Percentiles rank a stretch among this genome's conserved stretches.
These are phyloP conservation scores for Hypomyces rosellus DNA, from an alignment of 2,329 filamentous ascomycete genomes.

Conservation along the genomic window DNA sequence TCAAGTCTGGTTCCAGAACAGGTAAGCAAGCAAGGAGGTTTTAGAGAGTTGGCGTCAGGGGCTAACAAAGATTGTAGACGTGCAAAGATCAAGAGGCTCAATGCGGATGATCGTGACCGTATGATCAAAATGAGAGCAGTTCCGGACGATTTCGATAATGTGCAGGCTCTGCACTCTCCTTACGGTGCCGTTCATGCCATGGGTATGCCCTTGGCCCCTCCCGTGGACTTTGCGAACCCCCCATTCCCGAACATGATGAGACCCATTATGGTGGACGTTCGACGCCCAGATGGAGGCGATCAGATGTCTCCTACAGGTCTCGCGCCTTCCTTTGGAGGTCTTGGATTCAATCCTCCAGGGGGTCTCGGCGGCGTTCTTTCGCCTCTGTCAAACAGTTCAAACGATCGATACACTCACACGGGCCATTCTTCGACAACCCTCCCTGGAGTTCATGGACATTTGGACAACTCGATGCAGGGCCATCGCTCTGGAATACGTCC, in stretches of 20 bases:
- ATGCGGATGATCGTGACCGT: conserved; percentile 61
- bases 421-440: conserved; percentile 42
- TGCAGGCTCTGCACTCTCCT: conserved; percentile 61
- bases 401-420: conserved; percentile 49
- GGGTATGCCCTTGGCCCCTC: conserved; percentile 41
- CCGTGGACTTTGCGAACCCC: conserved; percentile 42
- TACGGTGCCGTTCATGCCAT: conserved; percentile 56
- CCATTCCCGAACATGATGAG: conserved; percentile 56
- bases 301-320: conserved; percentile 62
- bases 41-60: neutral
- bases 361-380: conserved; percentile 51
- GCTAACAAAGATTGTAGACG: conserved; percentile 38
- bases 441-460: conserved; percentile 40
- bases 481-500: conserved; percentile 42
- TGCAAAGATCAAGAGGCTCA: conserved; percentile 66
- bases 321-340: conserved; percentile 60
- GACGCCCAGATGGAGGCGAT: conserved; percentile 56
- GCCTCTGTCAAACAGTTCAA: conserved; percentile 48
- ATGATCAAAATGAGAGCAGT: conserved; percentile 69
- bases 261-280: conserved; percentile 62
- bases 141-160: conserved; percentile 64
- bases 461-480: conserved; percentile 40
- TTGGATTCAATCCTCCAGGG: conserved; percentile 54
- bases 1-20: conserved; percentile 97
- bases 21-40: conserved; percentile 47